Base-by-base conservation (phyloP, 306 rosid species). In the Trichosanthes cucumerina region DNA sequence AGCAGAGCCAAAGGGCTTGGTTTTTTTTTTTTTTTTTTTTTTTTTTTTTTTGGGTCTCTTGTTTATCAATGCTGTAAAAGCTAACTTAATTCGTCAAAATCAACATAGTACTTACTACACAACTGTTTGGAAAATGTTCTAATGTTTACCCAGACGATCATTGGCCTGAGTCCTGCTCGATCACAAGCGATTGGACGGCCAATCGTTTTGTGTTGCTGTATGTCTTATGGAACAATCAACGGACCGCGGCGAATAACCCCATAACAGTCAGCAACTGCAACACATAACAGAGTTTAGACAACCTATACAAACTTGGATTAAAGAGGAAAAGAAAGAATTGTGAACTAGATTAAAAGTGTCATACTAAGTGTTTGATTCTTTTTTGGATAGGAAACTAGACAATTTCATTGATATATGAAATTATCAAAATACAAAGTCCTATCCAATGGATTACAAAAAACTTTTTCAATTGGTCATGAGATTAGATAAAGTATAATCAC, bases 71-170 rank as follows among this genome's bases (percentile, higher is more conserved):
- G 39, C 15, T 24, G 77, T 46, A 71, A 39, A 71, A 46, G 58
- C 77, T 47, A 71, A 6, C 59, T 43, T 23, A 46, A 24, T 26
- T 71, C 36, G 39, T 72, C 58, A 72, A 72, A 72, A 72, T 72
- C 59, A 72, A 47, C 77, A 72, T 16, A 72, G 77, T 44, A 47
- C 31, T 47, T 14, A 52, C 56, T 72, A 72, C 77, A 72, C 41
- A 72, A 72, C 58, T 24, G 77, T 72, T 47, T 15, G 21, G 58
- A 47, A 46, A 70, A 47, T 46, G 77, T 47, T 47, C 58, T 72
- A 46, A 24, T 47, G 58, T 47, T 72, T 47, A 72, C 39, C 77
- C 54, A 72, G 58, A 47, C 58, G 14, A 26, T 72, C 77, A 24
- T 47, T 24, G 58, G 77, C 58, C 58, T 13, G 3, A 10, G 26